phyloP scores from a whole-genome alignment of 2,329 filamentous ascomycete species.

The Colletotrichum sp. region DNA sequence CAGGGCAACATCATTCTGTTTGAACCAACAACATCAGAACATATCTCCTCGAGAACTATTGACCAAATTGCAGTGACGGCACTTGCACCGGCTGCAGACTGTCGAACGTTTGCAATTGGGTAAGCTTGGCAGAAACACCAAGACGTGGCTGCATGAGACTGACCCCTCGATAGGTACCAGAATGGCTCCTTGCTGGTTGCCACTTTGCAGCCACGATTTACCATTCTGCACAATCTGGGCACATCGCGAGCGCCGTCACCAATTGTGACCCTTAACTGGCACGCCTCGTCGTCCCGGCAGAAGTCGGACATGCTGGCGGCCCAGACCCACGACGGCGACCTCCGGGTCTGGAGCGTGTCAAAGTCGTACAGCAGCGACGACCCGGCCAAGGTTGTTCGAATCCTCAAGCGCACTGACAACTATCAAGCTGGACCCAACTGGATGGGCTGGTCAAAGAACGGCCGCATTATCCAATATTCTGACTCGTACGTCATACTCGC shows the following conservation, averaged over 20 bases:
- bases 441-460: conserved; percentile 99
- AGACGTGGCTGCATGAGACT: not conserved
- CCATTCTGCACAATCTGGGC: conserved; percentile 89
- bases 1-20: conserved; percentile 95
- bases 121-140: conserved; percentile 45
- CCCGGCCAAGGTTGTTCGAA: conserved; percentile 85
- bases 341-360: conserved; percentile 95
- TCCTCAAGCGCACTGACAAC: conserved; percentile 81
- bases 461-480: conserved; percentile 89
- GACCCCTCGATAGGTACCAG: conserved; percentile 69
- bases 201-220: conserved; percentile 88
- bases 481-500: conserved; percentile 67
- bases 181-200: conserved; percentile 95
- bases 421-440: conserved; percentile 81
- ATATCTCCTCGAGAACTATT: conserved; percentile 88
- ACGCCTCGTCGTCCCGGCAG: conserved; percentile 93
- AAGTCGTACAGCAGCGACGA: conserved; percentile 77
- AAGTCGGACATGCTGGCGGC: conserved; percentile 98
- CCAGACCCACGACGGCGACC: conserved; percentile 88
- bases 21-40: conserved; percentile 90
- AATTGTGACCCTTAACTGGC: conserved; percentile 88
- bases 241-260: conserved; percentile 85
- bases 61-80: conserved; percentile 94
- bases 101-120: conserved; percentile 95
- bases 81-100: conserved; percentile 86